A percentile compares a stretch with the other conserved stretches of the same genome.
Conservation (phyloP, 352 stramenopile genomes). For the Sclerospora graminicola region DNA sequence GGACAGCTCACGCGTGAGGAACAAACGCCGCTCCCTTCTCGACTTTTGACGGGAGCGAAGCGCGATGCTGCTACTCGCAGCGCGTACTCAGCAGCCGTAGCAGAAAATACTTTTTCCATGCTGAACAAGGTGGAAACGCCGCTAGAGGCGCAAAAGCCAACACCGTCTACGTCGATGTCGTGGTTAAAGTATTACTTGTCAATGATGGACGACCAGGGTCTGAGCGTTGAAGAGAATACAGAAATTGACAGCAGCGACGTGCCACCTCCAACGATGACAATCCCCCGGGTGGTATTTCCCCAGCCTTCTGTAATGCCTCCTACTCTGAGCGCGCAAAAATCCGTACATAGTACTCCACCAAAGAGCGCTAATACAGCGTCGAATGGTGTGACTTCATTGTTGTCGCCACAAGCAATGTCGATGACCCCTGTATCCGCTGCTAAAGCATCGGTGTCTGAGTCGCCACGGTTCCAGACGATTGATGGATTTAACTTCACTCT, state of each 20-base stretch:
- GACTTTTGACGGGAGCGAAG: slow-evolving; percentile 60
- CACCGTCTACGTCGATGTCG: slow-evolving; percentile 63
- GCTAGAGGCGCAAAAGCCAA: slow-evolving; percentile 61
- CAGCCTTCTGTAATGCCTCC: slow-evolving; percentile 8
- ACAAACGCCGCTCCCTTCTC: slow-evolving; percentile 53
- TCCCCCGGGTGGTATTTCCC: slow-evolving; percentile 35
- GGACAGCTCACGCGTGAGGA: slow-evolving; percentile 39
- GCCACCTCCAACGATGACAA: slow-evolving; percentile 39
- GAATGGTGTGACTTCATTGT: slow-evolving; percentile 7
- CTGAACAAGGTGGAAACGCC: slow-evolving; percentile 76
- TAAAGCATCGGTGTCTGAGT: background rate
- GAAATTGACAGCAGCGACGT: slow-evolving; percentile 25
- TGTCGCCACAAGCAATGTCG: slow-evolving; percentile 27
- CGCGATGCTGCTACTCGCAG: slow-evolving; percentile 43
- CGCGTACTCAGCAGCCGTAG: slow-evolving; percentile 64
- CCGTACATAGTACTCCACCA: slow-evolving; percentile 21
- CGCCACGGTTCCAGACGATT: slow-evolving; percentile 18
- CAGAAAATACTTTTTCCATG: slow-evolving; percentile 69
- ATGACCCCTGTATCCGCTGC: slow-evolving; percentile 23
- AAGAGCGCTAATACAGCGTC: slow-evolving; percentile 8
- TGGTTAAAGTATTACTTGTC: slow-evolving; percentile 83
- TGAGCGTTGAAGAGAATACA: slow-evolving; percentile 13
- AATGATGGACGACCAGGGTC: slow-evolving; percentile 24
- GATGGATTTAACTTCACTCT: slow-evolving; percentile 53
- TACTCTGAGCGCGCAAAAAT: too few species aligned